Evolutionary conservation across 2,329 filamentous ascomycete genomes (phyloP).

Genomic region (Botrytis pseudocinerea): DNA sequence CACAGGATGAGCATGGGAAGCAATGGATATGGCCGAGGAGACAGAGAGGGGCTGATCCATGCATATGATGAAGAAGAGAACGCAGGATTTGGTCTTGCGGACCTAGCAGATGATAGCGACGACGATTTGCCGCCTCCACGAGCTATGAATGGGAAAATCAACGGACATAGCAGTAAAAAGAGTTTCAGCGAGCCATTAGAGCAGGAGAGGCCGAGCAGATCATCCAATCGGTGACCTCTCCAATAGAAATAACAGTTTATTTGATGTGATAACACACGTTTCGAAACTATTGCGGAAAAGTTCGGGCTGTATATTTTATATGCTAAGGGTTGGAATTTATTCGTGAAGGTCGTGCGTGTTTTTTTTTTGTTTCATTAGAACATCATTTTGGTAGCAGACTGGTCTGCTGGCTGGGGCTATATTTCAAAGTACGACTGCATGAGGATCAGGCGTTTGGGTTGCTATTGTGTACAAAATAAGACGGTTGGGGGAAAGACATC

Average conservation of each 20-base stretch:
- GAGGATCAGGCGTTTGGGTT: conserved; percentile 25
- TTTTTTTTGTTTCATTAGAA: conserved; percentile 19
- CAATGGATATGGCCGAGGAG: conserved; percentile 57
- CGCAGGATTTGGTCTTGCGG: conserved; percentile 71
- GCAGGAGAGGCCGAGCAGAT: conserved; percentile 30
- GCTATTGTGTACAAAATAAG: conserved; percentile 24
- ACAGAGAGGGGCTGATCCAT: conserved; percentile 81
- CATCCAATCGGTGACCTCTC: conserved; percentile 34
- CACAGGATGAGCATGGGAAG: conserved; percentile 63
- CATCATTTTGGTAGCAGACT: conserved; percentile 24
- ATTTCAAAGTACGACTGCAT: conserved; percentile 24
- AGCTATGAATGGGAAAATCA: conserved; percentile 36
- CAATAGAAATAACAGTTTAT: conserved; percentile 12
- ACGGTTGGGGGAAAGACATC: conserved; percentile 14
- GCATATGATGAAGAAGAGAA: conserved; percentile 84
- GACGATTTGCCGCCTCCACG: conserved; percentile 43
- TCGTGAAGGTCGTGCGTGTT: conserved; percentile 13
- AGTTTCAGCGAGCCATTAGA: conserved; percentile 37
- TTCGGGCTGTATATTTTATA: conserved; percentile 17
- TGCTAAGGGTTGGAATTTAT: conserved; percentile 13
- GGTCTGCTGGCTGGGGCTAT: conserved; percentile 22
- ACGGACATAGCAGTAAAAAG: conserved; percentile 35
- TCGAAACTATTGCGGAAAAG: conserved; percentile 9
- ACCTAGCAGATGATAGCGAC: conserved; percentile 76
- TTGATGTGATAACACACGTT: conserved; percentile 15